Evolutionary conservation across 768 basidiomycete genomes (phyloP), one percentile per base, ranked within the genome.

Genomic region (Leccinum uliginosum): DNA sequence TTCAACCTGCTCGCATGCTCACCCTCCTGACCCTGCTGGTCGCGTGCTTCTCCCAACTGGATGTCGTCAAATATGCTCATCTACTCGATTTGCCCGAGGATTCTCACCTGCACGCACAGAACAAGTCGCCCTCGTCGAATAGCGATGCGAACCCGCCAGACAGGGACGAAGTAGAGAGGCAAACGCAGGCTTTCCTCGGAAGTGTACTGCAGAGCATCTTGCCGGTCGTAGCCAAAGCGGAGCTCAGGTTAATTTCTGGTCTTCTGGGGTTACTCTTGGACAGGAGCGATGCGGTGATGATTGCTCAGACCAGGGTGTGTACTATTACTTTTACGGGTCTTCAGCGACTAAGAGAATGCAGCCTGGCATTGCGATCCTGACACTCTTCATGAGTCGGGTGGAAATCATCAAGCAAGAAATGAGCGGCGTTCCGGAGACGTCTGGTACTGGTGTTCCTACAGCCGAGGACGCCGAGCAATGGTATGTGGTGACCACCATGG

Each of bases 341-440:
- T 24, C 48, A 30, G 15, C 29, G 3, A 59, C 56, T 57, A n/a
- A 63, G 15, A 26, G 14, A 29, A 40, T 43, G 34, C 50, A 98
- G 94, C 93, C 97, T 54, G 97, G 95, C 34, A 77, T 98, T 26
- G 91, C 93, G 3, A 79, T 98, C 51, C 77, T 98, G 59, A 98
- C 94, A 0, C 78, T 95, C 46, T 87, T 98, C 71, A 76, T 98
- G 53, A 93, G 90, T 61, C 87, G 93, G 24, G 96, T 93, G n/a
- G 92, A 94, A 71, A 83, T 91, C 17, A 86, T 98, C 65, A 93
- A 92, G 68, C 87, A 95, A 64, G 81, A 80, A 3, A 80, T 81
- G 59, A 71, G 73, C 6, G 76, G 74, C 14, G 71, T 78, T n/a
- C 69, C 78, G 0, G 85, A 89, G 45, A 71, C 78, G 45, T 71